Evolutionary conservation across 805 yeast genomes (phyloP).

Genomic region (Ogataea pignaliae): DNA sequence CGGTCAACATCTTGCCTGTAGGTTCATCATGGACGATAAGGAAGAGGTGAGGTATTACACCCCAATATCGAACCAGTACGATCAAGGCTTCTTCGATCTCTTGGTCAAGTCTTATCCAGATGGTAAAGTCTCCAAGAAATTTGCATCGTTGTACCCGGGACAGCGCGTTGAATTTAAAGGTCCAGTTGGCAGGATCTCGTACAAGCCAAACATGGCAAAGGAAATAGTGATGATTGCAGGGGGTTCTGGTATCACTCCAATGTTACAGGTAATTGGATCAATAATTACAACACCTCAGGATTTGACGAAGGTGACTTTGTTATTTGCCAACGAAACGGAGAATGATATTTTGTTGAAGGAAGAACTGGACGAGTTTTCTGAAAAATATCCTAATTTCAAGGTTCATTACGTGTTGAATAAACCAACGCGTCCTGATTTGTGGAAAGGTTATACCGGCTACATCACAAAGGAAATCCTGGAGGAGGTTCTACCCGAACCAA

Average conservation of each 20-base stretch:
- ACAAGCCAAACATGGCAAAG: constrained; percentile 52
- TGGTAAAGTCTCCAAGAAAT: constrained; percentile 63
- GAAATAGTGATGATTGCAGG: constrained; percentile 73
- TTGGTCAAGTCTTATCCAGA: constrained; percentile 71
- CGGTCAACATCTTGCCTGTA: constrained; percentile 70
- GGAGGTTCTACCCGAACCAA: constrained; percentile 48
- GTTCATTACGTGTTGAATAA: constrained; percentile 55
- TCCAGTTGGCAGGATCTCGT: constrained; percentile 70
- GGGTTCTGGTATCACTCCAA: constrained; percentile 89
- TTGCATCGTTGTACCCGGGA: constrained; percentile 63
- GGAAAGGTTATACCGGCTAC: constrained; percentile 62
- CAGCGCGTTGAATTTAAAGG: constrained; percentile 70
- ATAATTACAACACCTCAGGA: constrained; percentile 69
- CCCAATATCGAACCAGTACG: constrained; percentile 68
- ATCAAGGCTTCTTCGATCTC: constrained; percentile 70
- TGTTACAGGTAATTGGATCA: constrained; percentile 71
- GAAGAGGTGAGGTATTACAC: constrained; percentile 65
- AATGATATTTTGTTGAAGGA: constrained; percentile 70
- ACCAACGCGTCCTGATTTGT: constrained; percentile 37
- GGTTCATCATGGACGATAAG: constrained; percentile 41
- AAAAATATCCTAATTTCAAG: constrained; percentile 56
- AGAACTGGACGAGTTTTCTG: constrained; percentile 67
- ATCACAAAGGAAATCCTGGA: constrained; percentile 55
- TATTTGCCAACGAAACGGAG: constrained; percentile 72
- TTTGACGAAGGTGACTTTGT: constrained; percentile 51